Evolutionary conservation across 257 asterid species (phyloP), one percentile per base, ranked within the genome.

Genomic region (Penstemon eatonii): DNA sequence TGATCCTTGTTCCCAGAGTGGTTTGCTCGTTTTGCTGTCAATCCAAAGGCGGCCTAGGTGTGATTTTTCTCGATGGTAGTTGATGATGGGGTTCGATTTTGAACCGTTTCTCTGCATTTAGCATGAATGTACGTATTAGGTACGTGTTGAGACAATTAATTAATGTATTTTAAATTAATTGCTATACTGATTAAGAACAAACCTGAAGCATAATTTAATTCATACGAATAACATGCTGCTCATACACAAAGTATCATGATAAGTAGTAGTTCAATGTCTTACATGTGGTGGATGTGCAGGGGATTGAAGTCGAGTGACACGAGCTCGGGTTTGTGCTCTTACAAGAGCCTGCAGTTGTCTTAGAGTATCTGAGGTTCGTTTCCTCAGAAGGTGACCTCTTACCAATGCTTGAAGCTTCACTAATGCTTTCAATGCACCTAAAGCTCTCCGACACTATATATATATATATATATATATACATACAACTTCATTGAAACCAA

Each of bases 351-450:
- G 92, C 67, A 85, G 41, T 10, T 86, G 84, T 40, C 83, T 76
- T 39, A 94, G 67, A 25, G 73, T 52, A 37, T 80, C 83, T 4
- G 96, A 86, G 3, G 90, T 86, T 51, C 76, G 86, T 84, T 76
- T 88, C 84, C 99, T 83, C 77, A 83, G 79, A 4, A 87, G 85
- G 61, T 85, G 86, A 6, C 99, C 99, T 76, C 96, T 78, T 13
- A 87, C 91, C 12, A 87, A 79, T 2, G 99, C 99, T 79, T 94
- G 99, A 73, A 94, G 95, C 82, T 81, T 89, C 41, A 94, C 98
- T 18, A 94, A 72, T 3, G 88, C 93, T 85, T 85, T 94, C 59
- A 94, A 66, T 4, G 99, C 98, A 18, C 94, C 70, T 5, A 94
- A 77, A 25, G 99, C 99, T 80, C 87, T 85, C 68, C 94, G 79